Base-by-base conservation (phyloP, 768 basidiomycete genomes). In the Termitomyces sp. region DNA sequence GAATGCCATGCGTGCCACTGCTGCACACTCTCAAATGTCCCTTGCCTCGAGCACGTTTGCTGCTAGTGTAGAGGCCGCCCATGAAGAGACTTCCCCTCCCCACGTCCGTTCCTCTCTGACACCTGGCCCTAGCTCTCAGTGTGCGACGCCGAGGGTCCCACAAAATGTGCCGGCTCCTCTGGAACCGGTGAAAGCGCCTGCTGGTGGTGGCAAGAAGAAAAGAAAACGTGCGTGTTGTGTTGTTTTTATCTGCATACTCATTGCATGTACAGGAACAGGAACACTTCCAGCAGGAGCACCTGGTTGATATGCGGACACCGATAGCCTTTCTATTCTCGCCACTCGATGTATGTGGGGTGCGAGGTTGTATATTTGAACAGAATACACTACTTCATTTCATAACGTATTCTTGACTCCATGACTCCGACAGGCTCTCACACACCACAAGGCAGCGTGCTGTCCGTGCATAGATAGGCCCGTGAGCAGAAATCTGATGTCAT, bases 1-100 rank as follows among this genome's bases (percentile, higher is more conserved):
- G 64, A 85, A 87, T 58, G 91, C 91, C 8, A 89, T 94, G 89
- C 82, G 78, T 60, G 82, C 88, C 4, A 90, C 91, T 0, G 89
- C 88, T 6, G 73, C 79, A 46, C 89, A 91, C 61, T 80, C 89
- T 19, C 82, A 74, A 60, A 74, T 76, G 59, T 71, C 81, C 0
- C 77, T 84, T 55, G 70, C 78, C 30, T 71, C 79, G 34, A 75
- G 67, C 59, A 59, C 70, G 19, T 70, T 69, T 68, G 42, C 70
- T 52, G 59, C 68, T 12, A 69, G 67, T 52, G 59, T 67, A 14
- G 72, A 72, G 42, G 67, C 58, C 49, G 47, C 61, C 10, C 66
- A 61, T 52, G 64, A 67, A 35, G 74, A 74, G 40, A 69, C 71
- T 9, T 68, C 73, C 34, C 65, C 72, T 30, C 56, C 72, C 1